Base-by-base conservation (phyloP, 2,329 filamentous ascomycete genomes). In the Penicillium sp. region DNA sequence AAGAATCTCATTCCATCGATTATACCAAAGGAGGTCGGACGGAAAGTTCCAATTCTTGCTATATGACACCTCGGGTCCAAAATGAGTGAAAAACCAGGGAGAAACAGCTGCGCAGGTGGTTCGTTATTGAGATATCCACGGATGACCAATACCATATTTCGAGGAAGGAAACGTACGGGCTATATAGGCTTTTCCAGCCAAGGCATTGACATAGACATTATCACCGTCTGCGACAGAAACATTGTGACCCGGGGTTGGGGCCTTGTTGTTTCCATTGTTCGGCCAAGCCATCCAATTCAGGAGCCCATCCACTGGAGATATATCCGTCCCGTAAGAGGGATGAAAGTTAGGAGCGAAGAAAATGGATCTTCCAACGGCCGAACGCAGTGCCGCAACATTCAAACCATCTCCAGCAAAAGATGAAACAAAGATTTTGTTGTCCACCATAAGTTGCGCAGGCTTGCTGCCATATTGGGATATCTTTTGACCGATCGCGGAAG, bases 41-140 rank as follows among this genome's bases (percentile, higher is more conserved):
- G 72, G 70, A 62, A 77, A 80, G 6, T 78, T 74, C 77, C 79
- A 83, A 61, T 82, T 81, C 73, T 84, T 80, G 61, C 70, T 72
- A 57, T 76, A 81, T 9, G 73, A 63, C 18, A 78, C 73, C 48
- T 75, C 75, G 4, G 67, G 63, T 3, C 77, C 78, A 18, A 77
- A 77, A 54, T 83, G 76, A 0, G 80, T 81, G 44, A 67, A 81
- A 66, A 83, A 84, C 81, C 79, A 81, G 1, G 75, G 73, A 0
- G 76, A 79, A 1, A 74, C 75, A 21, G 74, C 73, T 76, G 18
- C 18, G 18, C 18, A 18, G 18, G 18, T 18, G 45, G 29, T 27
- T 6, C 1, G 16, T 18, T 4, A 7, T 48, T 14, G 41, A 24
- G 1, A 8, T 18, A 18, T 18, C 18, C 18, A 18, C 18, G 18